Base-by-base conservation (phyloP, 129 eudicot genomes). In the Oenanthe sinensis region DNA sequence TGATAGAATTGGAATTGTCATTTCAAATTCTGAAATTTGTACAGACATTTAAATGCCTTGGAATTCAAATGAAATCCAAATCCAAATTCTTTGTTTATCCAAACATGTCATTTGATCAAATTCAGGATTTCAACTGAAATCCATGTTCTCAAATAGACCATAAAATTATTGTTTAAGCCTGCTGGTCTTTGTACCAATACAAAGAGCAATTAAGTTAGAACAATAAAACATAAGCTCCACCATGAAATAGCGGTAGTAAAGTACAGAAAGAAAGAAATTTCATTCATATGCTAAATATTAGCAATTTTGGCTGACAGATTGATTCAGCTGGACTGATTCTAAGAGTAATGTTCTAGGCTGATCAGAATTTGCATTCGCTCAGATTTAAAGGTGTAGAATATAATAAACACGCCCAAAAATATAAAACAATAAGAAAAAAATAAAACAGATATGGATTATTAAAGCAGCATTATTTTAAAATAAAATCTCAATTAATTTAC, bases 391-490 rank as follows among this genome's bases (percentile, higher is more conserved):
- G 71, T 28, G 20, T 30, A 65, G 42, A 30, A 22, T 58, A n/a
- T 22, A 58, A n/a, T n/a, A n/a, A 33, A n/a, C 11, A 33, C 15
- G 9, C 33, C 33, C 28, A 58, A 58, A 55, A 8, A 22, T n/a
- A 55, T 5, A 8, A 4, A 5, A 9, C 19, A 2, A 12, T 28
- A 3, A 26, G 9, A 62, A 22, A 11, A 26, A 62, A 24, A 11
- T 8, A 45, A 74, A 58, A 81, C 47, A 22, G 55, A 81, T 3
- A 55, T 24, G 54, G 44, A 40, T 39, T 33, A 60, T 17, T n/a
- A 48, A 69, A n/a, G 76, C 36, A 81, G 12, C 79, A 52, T 33
- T 1, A 52, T 72, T 77, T 76, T 65, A 60, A 24, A 79, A 48
- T 17, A 22, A 77, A 65, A 20, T 12, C 24, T 28, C 63, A 79